phyloP scores from a whole-genome alignment of 106 monocot genomes.

The Apostasia ramifera region DNA sequence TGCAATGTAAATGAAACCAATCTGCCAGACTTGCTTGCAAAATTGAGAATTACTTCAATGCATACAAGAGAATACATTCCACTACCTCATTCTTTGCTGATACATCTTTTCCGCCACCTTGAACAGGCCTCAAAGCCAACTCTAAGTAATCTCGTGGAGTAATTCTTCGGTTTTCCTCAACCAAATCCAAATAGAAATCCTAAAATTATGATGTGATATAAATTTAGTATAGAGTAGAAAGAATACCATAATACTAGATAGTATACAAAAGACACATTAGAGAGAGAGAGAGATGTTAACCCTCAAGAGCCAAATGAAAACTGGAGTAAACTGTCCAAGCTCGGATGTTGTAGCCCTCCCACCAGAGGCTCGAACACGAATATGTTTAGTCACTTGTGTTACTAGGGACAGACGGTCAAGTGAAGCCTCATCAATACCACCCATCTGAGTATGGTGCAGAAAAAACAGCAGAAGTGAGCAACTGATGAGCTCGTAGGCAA shows the following conservation, averaged over 20 bases:
- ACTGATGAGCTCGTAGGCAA: background rate
- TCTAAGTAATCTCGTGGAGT: conserved; percentile 95
- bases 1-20: background rate
- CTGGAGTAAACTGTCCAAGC: conserved; percentile 68
- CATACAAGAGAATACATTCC: background rate
- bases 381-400: conserved; percentile 95
- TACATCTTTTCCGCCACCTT: conserved; percentile 63
- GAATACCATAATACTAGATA: background rate
- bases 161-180: conserved; percentile 68
- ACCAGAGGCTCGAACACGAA: conserved; percentile 85
- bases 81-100: conserved; percentile 83
- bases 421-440: conserved; percentile 98
- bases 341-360: conserved; percentile 58
- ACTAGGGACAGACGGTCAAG: conserved; percentile 94
- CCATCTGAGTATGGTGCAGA: conserved; percentile 50
- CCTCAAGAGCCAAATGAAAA: conserved; percentile 78
- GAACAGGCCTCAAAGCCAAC: conserved; percentile 78
- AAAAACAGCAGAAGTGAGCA: background rate
- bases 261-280: background rate
- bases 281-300: conserved; percentile 6
- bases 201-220: conserved; percentile 14
- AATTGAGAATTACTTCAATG: background rate
- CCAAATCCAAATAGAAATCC: conserved; percentile 94
- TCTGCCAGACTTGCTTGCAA: no score
- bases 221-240: no score